Conservation (phyloP, 2,329 filamentous ascomycete genomes). For the Colletotrichum karsti region DNA sequence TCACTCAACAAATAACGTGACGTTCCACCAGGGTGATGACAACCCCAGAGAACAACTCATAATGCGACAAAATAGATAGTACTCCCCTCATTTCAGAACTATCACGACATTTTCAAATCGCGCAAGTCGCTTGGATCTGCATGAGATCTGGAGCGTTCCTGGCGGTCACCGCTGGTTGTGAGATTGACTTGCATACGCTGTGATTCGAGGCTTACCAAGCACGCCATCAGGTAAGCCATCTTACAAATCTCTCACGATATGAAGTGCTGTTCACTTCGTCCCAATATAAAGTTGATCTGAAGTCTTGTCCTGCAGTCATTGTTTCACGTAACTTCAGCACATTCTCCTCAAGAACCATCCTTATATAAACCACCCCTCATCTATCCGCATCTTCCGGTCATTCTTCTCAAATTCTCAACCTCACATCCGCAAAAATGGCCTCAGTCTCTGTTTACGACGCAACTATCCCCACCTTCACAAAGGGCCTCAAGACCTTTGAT, state of each 20-base stretch:
- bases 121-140: background rate
- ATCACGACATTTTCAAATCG: background rate
- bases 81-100: background rate
- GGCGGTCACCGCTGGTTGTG: constrained; percentile 9
- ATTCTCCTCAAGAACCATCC: background rate
- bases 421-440: constrained; percentile 34
- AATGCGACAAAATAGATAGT: background rate
- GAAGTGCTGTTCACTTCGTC: background rate
- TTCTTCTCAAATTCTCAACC: background rate
- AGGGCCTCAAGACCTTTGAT: constrained; percentile 35
- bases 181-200: background rate
- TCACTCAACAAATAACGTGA: constrained; percentile 15
- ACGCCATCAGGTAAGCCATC: background rate
- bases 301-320: background rate
- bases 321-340: background rate
- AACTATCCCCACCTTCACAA: constrained; percentile 35
- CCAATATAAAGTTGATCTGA: background rate
- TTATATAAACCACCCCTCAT: background rate
- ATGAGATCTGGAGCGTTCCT: background rate
- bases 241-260: constrained; percentile 6
- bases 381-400: background rate
- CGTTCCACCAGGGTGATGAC: constrained; percentile 10
- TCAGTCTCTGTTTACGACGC: constrained; percentile 39
- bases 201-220: constrained; percentile 11
- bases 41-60: background rate